Evolutionary conservation across 1,284 basidiomycete genomes (phyloP).

Genomic region (Ustilago tritici): DNA sequence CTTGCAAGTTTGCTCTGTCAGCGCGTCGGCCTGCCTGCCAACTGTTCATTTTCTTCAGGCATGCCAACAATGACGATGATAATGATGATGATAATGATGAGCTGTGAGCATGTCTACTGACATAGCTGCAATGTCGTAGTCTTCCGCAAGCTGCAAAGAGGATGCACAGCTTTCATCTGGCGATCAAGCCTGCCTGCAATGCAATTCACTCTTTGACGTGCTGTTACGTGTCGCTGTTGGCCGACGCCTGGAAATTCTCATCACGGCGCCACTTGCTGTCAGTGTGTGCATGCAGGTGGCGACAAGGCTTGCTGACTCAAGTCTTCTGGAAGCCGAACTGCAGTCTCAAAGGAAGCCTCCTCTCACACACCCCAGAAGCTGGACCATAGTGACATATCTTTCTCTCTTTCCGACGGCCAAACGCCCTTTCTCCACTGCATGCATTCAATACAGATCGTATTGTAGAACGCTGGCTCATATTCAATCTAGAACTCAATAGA

Average conservation of each 20-base stretch:
- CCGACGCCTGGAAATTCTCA: neutral
- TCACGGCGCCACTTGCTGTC: neutral
- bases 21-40: neutral
- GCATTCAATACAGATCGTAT: neutral
- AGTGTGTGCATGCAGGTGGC: neutral
- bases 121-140: neutral
- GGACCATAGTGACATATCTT: neutral
- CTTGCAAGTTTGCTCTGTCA: neutral
- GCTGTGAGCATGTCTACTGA: too few species aligned
- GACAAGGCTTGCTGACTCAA: neutral
- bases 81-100: too few species aligned
- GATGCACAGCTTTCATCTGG: neutral
- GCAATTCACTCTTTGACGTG: neutral
- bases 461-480: neutral
- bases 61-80: too few species aligned
- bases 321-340: constrained; percentile 2
- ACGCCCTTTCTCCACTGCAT: neutral
- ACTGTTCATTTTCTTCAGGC: neutral
- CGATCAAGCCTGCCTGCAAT: neutral
- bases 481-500: neutral
- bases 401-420: neutral
- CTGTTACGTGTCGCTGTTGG: neutral
- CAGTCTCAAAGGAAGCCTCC: neutral
- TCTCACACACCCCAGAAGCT: neutral
- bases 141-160: neutral